A percentile compares a stretch with the other conserved stretches of the same genome.
Evolutionary conservation across 2,329 filamentous ascomycete genomes (phyloP).

Genomic region (Aspergillus sp.): DNA sequence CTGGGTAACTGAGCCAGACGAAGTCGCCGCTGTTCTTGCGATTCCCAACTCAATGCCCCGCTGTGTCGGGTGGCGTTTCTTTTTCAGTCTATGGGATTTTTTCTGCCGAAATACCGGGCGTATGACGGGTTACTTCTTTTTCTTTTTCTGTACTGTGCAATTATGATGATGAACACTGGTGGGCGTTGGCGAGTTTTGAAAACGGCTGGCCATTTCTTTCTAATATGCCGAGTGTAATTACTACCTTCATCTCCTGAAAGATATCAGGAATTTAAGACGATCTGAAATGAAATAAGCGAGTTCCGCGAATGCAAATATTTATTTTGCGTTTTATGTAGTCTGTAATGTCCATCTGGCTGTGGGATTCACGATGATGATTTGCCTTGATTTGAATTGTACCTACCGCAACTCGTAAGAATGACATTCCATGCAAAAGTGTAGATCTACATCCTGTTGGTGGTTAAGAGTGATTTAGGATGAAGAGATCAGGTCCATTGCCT

Average conservation of each 20-base stretch:
- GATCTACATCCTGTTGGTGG: too few species aligned
- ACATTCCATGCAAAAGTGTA: too few species aligned
- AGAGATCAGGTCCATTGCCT: slow-evolving; percentile 16
- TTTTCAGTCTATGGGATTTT: not conserved
- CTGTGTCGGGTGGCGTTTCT: not conserved
- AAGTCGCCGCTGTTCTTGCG: not conserved
- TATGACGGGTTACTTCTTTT: slow-evolving; percentile 19
- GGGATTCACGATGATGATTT: too few species aligned
- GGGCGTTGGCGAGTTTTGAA: slow-evolving; percentile 20
- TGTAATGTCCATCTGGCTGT: too few species aligned
- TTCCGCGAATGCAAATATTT: too few species aligned
- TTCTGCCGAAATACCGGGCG: slow-evolving; percentile 17
- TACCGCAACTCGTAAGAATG: too few species aligned
- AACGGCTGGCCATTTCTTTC: slow-evolving; percentile 20
- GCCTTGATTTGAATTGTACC: too few species aligned
- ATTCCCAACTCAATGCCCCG: not conserved
- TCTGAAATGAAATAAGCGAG: too few species aligned
- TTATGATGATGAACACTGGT: slow-evolving; percentile 20
- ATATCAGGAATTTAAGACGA: not conserved
- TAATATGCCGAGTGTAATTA: slow-evolving; percentile 13
- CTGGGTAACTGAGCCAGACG: slow-evolving; percentile 22
- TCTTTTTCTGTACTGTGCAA: slow-evolving; percentile 23
- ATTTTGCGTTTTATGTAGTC: too few species aligned
- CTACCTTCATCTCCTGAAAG: slow-evolving; percentile 11
- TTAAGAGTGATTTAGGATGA: not conserved